Evolutionary conservation across 2,329 filamentous ascomycete species (phyloP).

Genomic region (Ophiostoma montium): DNA sequence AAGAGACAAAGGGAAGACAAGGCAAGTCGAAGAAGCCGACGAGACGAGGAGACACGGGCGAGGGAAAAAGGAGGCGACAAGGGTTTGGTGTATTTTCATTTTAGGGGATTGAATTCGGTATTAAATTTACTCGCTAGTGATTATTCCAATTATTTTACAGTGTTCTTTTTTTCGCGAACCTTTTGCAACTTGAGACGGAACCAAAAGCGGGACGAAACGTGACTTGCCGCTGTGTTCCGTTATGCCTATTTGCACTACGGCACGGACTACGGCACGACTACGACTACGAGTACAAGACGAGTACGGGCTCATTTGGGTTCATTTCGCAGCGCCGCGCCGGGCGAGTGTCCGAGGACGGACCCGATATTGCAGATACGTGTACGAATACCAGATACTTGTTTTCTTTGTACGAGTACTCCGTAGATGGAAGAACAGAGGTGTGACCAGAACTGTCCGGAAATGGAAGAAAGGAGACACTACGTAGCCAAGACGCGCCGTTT

Average conservation of each 20-base stretch:
- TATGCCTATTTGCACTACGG: neutral
- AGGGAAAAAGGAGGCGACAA: conserved; percentile 3
- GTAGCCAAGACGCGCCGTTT: neutral
- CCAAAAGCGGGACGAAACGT: neutral
- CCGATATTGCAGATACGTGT: too few species aligned
- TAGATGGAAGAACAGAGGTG: too few species aligned
- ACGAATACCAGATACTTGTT: too few species aligned
- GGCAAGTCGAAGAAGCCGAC: conserved; percentile 1
- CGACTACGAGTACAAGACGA: too few species aligned
- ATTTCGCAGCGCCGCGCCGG: neutral
- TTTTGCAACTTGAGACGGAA: neutral
- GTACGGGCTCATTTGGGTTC: neutral
- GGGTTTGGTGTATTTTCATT: conserved; percentile 2
- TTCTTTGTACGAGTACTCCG: too few species aligned
- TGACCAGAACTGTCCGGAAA: too few species aligned
- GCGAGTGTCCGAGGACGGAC: too few species aligned
- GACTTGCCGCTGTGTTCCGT: neutral
- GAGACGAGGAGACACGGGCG: neutral
- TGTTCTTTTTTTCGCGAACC: conserved; percentile 1
- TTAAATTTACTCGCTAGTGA: neutral
- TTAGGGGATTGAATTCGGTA: neutral
- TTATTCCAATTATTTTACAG: neutral
- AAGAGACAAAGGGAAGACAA: neutral
- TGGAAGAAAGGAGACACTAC: neutral
- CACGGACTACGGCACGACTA: too few species aligned